Evolutionary conservation across 2,329 filamentous ascomycete species (phyloP), one percentile per base, ranked within the genome.

Genomic region (Penicillium sp.): DNA sequence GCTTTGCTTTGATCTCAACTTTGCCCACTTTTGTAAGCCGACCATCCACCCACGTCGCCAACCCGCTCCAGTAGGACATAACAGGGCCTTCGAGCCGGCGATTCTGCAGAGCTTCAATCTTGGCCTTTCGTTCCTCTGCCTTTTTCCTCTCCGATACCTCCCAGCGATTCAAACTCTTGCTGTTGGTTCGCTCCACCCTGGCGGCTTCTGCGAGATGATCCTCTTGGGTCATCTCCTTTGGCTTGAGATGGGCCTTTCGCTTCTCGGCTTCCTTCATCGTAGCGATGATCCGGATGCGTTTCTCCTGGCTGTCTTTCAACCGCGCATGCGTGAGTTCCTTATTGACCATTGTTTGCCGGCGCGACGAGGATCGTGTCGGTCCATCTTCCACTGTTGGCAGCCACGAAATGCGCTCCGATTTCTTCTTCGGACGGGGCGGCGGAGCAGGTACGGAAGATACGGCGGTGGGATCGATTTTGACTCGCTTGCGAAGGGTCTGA

Each of bases 11-110:
- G 40, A 78, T 69, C 39, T 89, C 82, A 62, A 84, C 81, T 66
- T 85, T 87, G 41, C 91, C 90, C 40, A 92, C 83, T 61, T 86
- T 84, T 70, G 86, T 88, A 70, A 93, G 79, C 71, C 88, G 90
- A 24, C 89, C 89, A 68, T 91, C 88, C 56, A 89, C 83, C 84
- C 91, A 94, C 67, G 91, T 86, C 36, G 90, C 90, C 62, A 91
- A 85, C n/a, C 94, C 95, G 74, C 93, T 98, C 89, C 93, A 97
- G 75, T 90, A 94, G 2, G 91, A 91, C 43, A 97, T 88, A 11
- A 97, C 91, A 0, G 95, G 92, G 0, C 95, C 95, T 55, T 94
- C 88, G 9, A 98, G 83, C 52, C 90, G 91, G 50, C 93, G 87
- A 73, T 92, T 91, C 69, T 96, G 90, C 66, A 98, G 81, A 14